phyloP scores from a whole-genome alignment of 306 rosid genomes.

The Mimosa pudica region DNA sequence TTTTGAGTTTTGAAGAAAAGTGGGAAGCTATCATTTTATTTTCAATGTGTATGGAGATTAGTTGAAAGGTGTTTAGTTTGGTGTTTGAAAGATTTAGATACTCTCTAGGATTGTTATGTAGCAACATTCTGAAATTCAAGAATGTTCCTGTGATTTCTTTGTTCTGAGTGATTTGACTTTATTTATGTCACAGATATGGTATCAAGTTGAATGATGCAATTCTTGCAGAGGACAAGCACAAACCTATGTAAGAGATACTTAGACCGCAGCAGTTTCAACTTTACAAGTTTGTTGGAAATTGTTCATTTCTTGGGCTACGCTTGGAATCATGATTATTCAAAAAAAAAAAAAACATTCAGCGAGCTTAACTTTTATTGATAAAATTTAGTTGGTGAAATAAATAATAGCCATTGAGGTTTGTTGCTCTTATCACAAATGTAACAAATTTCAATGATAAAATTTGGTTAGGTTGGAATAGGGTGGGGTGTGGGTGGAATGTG shows the following conservation, averaged over 20 bases:
- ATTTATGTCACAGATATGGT: conserved; percentile 56
- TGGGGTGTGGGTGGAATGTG: not conserved
- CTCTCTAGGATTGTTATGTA: not conserved
- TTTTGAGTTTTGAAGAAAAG: not conserved
- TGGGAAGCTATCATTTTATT: not conserved
- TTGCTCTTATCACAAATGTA: not conserved
- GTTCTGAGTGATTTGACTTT: conserved; percentile 4
- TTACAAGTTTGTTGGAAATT: not conserved
- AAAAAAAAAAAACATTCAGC: not conserved
- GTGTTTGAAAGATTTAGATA: too few species aligned
- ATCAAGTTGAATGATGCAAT: conserved; percentile 78
- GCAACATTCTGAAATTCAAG: conserved; percentile 1
- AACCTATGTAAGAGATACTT: conserved; percentile 63
- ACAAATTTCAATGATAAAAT: too few species aligned
- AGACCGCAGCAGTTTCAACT: not conserved
- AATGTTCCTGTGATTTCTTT: conserved; percentile 20
- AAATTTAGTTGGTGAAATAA: conserved; percentile 1
- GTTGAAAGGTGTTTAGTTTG: not conserved
- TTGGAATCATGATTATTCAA: not conserved
- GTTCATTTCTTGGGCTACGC: not conserved
- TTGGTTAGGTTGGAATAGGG: not conserved
- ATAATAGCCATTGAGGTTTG: not conserved
- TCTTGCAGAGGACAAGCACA: conserved; percentile 92
- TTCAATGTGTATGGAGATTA: not conserved
- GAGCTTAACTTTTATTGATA: not conserved